Conservation (phyloP, 495 filamentous ascomycete genomes). For the Neurospora hispaniola region DNA sequence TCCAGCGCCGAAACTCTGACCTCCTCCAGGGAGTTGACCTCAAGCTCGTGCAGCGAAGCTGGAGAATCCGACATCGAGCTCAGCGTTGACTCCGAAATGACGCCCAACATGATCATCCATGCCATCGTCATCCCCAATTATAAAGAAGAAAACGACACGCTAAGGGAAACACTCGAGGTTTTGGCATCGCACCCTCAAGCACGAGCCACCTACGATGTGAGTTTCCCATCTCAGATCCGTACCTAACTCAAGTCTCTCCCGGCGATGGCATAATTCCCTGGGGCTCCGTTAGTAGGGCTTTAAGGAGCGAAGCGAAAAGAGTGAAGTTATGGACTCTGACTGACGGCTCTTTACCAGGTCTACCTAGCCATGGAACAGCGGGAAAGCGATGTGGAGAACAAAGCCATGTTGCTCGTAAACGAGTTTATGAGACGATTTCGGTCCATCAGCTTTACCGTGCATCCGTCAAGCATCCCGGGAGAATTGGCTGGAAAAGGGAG, state of each 20-base stretch:
- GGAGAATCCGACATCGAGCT: slow-evolving; percentile 34
- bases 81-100: slow-evolving; percentile 26
- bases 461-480: slow-evolving; percentile 48
- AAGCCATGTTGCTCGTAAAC: slow-evolving; percentile 42
- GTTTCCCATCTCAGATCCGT: slow-evolving; percentile 14
- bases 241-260: not conserved
- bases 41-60: slow-evolving; percentile 36
- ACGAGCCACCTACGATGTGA: slow-evolving; percentile 52
- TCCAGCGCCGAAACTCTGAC: slow-evolving; percentile 41
- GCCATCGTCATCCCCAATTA: slow-evolving; percentile 62
- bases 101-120: slow-evolving; percentile 39
- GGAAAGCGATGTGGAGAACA: slow-evolving; percentile 41
- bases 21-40: slow-evolving; percentile 34
- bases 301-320: not conserved
- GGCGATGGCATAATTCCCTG: not conserved
- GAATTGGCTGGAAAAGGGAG: slow-evolving; percentile 60
- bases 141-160: slow-evolving; percentile 53
- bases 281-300: not conserved
- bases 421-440: slow-evolving; percentile 50
- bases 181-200: slow-evolving; percentile 55
- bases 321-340: not conserved
- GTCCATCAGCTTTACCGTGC: slow-evolving; percentile 49
- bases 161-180: slow-evolving; percentile 54
- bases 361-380: slow-evolving; percentile 64
- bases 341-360: slow-evolving; percentile 31